Evolutionary conservation across 2,329 filamentous ascomycete genomes (phyloP), one percentile per base, ranked within the genome.

Genomic region (Leptographium radiaticola): DNA sequence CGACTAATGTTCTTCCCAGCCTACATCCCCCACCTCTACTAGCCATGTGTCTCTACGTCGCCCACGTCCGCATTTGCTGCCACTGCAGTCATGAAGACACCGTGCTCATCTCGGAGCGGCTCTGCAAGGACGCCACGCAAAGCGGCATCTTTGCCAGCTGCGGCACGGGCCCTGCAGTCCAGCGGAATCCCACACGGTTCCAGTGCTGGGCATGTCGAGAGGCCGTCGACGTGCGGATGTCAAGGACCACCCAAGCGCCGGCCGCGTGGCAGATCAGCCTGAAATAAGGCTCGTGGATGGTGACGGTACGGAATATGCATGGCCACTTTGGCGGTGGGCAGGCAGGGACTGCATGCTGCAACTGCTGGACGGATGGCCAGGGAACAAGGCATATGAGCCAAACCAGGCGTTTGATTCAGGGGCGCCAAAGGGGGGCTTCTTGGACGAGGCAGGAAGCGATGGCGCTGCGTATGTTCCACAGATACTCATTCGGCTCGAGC

Each of bases 121-220:
- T 65, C 20, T 72, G 70, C 58, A 54, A 62, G 2, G 56, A 51
- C 1, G 68, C 68, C 5, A 61, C 60, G 30, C 59, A 52, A 25
- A 65, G 60, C 51, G 65, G 68, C 38, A 59, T 66, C 30, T 71
- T 71, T 55, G 69, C 68, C 36, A 67, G 65, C 53, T 72, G 69
- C 51, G 65, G 66, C n/a, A 61, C 58, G 12, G 67, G 66, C 0
- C 58, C 67, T 6, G 58, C 58, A 38, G 67, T 56, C 47, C 62
- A 63, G 55, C 60, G 60, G 16, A 67, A 61, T 55, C 61, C 59
- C 13, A 67, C 64, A 7, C 58, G 58, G n/a, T 63, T 66, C 38
- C 62, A 63, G 48, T 71, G 69, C 55, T 71, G 69, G 67, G 57
- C 62, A n/a, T 72, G 69, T 59, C 68, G 63, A 46, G 66, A 69